Evolutionary conservation across 805 yeast species (phyloP), one percentile per base, ranked within the genome.

Genomic region (Schwanniomyces sp.): DNA sequence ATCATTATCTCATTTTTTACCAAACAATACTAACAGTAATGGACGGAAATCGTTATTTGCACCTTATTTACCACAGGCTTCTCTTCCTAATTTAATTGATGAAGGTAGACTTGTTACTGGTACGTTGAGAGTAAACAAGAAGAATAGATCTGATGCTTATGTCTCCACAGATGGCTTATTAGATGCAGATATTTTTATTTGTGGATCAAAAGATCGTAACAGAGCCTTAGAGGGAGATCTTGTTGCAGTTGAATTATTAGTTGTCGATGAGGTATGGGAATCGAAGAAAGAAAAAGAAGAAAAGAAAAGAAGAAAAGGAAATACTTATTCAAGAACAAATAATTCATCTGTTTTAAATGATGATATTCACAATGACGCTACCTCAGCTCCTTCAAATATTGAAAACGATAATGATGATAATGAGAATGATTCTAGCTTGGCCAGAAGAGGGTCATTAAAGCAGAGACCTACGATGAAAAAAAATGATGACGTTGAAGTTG

Each of bases 121-220:
- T 57, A 86, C 86, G 25, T 74, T 94, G 58, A 80, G 99, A 54
- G 99, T 94, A 39, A 94, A 94, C 71, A 91, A 91, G 68, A 94
- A 94, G 68, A 94, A 94, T 66, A 79, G 99, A 58, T 90, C 97
- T 1, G 98, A 94, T 69, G 99, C 99, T 0, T 94, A 95, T 69
- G 98, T 94, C n/a, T 84, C 96, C 6, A 92, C 98, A 0, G 97
- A 91, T 64, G 97, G 97, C 1, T 79, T 91, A 28, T 78, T 94
- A 52, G 99, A 94, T 67, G 96, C 99, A 0, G 99, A 94, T 67
- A 90, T 94, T 51, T 94, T 91, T 62, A 94, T 94, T 55, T 94
- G 98, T 73, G 99, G 99, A 9, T 91, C 98, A 9, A 94, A 94
- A 66, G 99, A 94, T 69, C 87, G 99, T 66, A 94, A 94, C 68